Evolutionary conservation across 2,329 filamentous ascomycete genomes (phyloP), one percentile per base, ranked within the genome.

Genomic region (Fusarium drepaniforme): DNA sequence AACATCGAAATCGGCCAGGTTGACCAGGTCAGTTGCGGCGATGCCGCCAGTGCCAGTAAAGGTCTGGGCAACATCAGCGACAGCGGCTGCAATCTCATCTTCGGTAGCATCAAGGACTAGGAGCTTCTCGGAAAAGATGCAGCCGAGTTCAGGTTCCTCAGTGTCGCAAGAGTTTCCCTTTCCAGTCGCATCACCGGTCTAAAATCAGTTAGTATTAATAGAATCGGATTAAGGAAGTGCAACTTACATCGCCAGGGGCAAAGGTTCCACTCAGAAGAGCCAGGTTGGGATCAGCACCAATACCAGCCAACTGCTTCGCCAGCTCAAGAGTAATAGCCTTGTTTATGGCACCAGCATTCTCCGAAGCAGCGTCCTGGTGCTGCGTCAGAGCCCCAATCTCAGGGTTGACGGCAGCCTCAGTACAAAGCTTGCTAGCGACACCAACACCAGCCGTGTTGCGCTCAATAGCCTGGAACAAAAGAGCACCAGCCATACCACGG

Each of bases 291-390:
- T 93, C 89, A 35, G 89, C 92, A 16, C 92, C 91, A 72, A 93
- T 85, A 6, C 85, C 83, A 23, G 87, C 86, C 62, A 93, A 88
- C 82, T 93, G 89, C 63, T 85, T 82, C 21, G 91, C 91, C 5
- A 93, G 84, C 53, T 86, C 87, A 8, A 92, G 84, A 57, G 89
- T 87, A 74, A 93, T 89, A 40, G 85, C 84, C 84, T 92, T 92
- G 85, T 93, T 93, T 58, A 85, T 83, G 1, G 80, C 87, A 16
- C 87, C 86, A 15, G 91, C 89, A 49, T 87, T 87, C 4, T 85
- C 79, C 1, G 89, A 89, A 23, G 91, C 92, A 33, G 92, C 90
- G 80, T 93, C 92, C 83, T 93, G 91, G 82, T 93, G 91, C 82
- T 92, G 90, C 64, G 85, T 83, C 69, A 93, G 80, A 51, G 90